Conservation (phyloP, 2,329 filamentous ascomycete species). For the Tolypocladium sp. region DNA sequence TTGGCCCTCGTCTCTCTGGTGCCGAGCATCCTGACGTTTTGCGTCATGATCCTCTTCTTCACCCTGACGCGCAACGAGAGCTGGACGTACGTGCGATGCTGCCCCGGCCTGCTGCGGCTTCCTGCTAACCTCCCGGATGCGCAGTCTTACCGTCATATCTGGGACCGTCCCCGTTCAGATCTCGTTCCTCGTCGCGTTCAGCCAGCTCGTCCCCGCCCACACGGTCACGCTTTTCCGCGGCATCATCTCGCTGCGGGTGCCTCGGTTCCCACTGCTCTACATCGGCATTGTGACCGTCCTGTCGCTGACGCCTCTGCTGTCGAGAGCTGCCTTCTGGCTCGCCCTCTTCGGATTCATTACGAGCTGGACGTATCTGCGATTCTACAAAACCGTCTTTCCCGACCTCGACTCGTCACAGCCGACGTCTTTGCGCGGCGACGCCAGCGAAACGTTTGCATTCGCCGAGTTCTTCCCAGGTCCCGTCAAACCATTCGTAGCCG, state of each 20-base stretch:
- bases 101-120: not conserved
- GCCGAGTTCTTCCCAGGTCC: constrained; percentile 89
- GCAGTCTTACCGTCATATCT: constrained; percentile 69
- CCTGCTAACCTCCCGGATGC: not conserved
- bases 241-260: constrained; percentile 79
- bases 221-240: constrained; percentile 91
- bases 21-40: constrained; percentile 69
- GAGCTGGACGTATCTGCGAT: constrained; percentile 93
- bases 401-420: constrained; percentile 56
- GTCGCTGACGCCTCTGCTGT: constrained; percentile 45
- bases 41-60: constrained; percentile 65
- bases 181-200: constrained; percentile 91
- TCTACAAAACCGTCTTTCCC: constrained; percentile 73
- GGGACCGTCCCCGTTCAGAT: constrained; percentile 87
- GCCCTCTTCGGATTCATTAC: constrained; percentile 73
- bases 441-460: constrained; percentile 93
- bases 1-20: constrained; percentile 67
- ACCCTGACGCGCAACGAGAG: constrained; percentile 56
- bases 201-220: constrained; percentile 93
- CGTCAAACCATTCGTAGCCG: constrained; percentile 66
- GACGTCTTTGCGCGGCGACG: constrained; percentile 69
- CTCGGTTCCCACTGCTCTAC: constrained; percentile 61
- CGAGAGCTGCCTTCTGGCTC: constrained; percentile 70
- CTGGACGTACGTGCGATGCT: constrained; percentile 52
- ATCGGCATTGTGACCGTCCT: constrained; percentile 63